Base-by-base conservation (phyloP, 345 rosid genomes). In the Aegle marmelos region DNA sequence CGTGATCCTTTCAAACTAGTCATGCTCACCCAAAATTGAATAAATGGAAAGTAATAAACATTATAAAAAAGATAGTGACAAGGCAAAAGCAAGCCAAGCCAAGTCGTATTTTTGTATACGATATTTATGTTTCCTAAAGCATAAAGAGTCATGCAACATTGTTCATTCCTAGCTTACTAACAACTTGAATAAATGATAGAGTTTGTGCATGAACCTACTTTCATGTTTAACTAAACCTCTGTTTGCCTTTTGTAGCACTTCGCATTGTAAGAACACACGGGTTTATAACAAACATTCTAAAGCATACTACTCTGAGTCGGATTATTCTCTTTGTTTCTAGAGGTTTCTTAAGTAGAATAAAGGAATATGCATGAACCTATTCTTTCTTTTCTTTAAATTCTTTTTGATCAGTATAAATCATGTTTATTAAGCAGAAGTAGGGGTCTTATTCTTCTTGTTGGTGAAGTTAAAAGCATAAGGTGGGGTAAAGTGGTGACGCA, bases 401-500 rank as follows among this genome's bases (percentile, higher is more conserved):
- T 68, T 57, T 74, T 50, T 81, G 59, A 79, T 68, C 28, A 68
- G 39, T 9, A 9, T 61, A 39, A 68, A 71, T 17, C 22, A 56
- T 34, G 68, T 77, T 58, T 70, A 73, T 57, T 31, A 67, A 73
- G 58, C 37, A 30, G 36, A 16, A 64, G 39, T 19, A 64, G 41
- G 33, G 72, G 45, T 54, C 16, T 45, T 11, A 50, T 30, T 67
- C 76, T 62, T 60, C 76, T 82, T 85, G 63, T 74, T 80, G 72
- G 71, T 57, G 76, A 83, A 86, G 81, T 68, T 83, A 72, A 57
- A 75, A 67, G 68, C 57, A 9, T 54, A 53, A 37, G 31, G 69
- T 79, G 70, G 78, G 80, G 76, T 39, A 70, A 78, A 31, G 61
- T 67, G 72, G 68, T 79, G 84, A 83, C 79, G 87, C 81, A 77